Conservation (phyloP, 2,329 filamentous ascomycete genomes). For the Fusarium austroafricanum region DNA sequence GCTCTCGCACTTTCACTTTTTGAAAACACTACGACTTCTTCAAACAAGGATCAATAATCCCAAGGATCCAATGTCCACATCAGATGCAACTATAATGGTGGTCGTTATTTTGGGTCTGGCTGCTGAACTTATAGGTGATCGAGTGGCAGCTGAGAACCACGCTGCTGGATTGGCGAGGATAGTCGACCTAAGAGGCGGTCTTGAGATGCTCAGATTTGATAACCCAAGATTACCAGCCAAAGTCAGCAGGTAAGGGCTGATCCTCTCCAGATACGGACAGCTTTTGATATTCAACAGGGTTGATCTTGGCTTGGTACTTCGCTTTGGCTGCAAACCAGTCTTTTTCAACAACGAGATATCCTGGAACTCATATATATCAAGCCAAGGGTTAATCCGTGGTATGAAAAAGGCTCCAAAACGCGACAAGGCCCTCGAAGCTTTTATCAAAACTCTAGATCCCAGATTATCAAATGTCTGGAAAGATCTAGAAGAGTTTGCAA, state of each 20-base stretch:
- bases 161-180: slow-evolving; percentile 31
- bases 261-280: accelerated
- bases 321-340: slow-evolving; percentile 22
- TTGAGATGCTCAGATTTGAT: slow-evolving; percentile 29
- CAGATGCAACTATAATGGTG: slow-evolving; percentile 38
- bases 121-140: slow-evolving; percentile 32
- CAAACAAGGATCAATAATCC: slow-evolving; percentile 24
- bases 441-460: slow-evolving; percentile 16
- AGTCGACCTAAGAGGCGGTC: slow-evolving; percentile 32
- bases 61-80: neutral
- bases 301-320: slow-evolving; percentile 27
- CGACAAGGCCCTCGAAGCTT: neutral
- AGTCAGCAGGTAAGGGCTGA: slow-evolving; percentile 30
- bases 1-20: slow-evolving; percentile 33
- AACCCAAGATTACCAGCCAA: slow-evolving; percentile 36
- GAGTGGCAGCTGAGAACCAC: slow-evolving; percentile 22
- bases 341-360: slow-evolving; percentile 25
- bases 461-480: slow-evolving; percentile 27
- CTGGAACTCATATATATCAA: slow-evolving; percentile 29
- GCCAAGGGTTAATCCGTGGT: neutral
- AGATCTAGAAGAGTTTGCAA: slow-evolving; percentile 29
- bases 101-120: slow-evolving; percentile 23
- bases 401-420: neutral
- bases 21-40: slow-evolving; percentile 34
- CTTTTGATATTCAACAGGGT: slow-evolving; percentile 2